Conservation (phyloP, 2,329 filamentous ascomycete genomes). For the Aspergillus transmontanensis region DNA sequence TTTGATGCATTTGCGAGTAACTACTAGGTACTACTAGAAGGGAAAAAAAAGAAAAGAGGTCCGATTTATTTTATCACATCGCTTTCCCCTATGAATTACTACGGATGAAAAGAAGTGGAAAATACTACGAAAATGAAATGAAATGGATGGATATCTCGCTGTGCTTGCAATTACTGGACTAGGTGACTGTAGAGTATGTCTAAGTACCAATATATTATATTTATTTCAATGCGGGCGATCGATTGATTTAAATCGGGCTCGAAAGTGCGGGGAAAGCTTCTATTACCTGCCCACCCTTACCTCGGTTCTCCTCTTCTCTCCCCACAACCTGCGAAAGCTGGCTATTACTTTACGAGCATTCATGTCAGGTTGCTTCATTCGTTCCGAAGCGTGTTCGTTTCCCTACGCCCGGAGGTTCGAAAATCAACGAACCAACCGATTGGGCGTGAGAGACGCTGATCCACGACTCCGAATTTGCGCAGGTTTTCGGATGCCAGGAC, state of each 20-base stretch:
- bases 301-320: not conserved
- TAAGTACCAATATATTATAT: too few species aligned
- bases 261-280: constrained; percentile 31
- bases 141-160: not conserved
- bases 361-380: not conserved
- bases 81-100: not conserved
- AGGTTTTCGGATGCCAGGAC: not conserved
- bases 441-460: not conserved
- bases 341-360: not conserved
- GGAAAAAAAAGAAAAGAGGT: not conserved
- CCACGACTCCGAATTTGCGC: not conserved
- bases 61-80: not conserved
- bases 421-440: not conserved
- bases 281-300: not conserved
- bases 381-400: not conserved
- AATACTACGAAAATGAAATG: not conserved
- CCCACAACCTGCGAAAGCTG: too few species aligned
- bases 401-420: not conserved
- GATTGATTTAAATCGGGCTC: not conserved
- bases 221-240: not conserved
- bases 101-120: not conserved
- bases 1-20: constrained; percentile 23
- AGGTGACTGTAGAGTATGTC: not conserved
- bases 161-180: not conserved
- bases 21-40: constrained; percentile 9